phyloP scores from a whole-genome alignment of 108 stramenopile species.

The Nitzschia sp. region DNA sequence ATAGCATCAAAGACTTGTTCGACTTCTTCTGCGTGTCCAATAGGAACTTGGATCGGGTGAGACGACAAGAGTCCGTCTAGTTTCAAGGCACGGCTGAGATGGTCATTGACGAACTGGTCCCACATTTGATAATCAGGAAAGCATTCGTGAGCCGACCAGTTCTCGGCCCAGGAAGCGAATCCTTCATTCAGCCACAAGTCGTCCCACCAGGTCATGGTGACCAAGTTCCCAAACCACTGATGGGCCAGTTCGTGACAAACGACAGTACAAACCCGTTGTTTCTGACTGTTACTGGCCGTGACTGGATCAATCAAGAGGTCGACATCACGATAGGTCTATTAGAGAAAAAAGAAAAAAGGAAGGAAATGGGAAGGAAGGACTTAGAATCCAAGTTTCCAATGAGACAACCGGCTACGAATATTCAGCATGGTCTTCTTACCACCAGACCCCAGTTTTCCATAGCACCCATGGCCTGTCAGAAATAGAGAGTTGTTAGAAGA shows the following conservation, averaged over 20 bases:
- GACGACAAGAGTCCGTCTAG: constrained; percentile 84
- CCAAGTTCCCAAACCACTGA: constrained; percentile 97
- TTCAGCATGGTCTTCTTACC: too few species aligned
- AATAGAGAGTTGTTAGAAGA: constrained; percentile 1
- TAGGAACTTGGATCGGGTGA: constrained; percentile 95
- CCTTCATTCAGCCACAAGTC: constrained; percentile 98
- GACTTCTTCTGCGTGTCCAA: constrained; percentile 93
- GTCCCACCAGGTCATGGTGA: constrained; percentile 98
- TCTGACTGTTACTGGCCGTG: constrained; percentile 72
- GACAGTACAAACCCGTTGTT: constrained; percentile 92
- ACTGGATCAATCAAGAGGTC: constrained; percentile 90
- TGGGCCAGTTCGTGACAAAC: constrained; percentile 98
- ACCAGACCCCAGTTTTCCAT: constrained; percentile 97
- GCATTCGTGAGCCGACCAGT: constrained; percentile 73
- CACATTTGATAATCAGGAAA: constrained; percentile 59
- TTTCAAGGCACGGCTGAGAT: constrained; percentile 76
- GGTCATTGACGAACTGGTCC: constrained; percentile 91
- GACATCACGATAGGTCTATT: constrained; percentile 84
- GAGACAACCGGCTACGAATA: not conserved
- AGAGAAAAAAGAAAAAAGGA: not conserved
- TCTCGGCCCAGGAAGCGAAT: constrained; percentile 92
- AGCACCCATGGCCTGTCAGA: constrained; percentile 87
- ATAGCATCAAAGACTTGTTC: constrained; percentile 98
- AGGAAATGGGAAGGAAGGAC: not conserved
- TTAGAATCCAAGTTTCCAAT: not conserved